Conservation (phyloP, 139 green algal genomes). For the Tetradesmus obliquus region DNA sequence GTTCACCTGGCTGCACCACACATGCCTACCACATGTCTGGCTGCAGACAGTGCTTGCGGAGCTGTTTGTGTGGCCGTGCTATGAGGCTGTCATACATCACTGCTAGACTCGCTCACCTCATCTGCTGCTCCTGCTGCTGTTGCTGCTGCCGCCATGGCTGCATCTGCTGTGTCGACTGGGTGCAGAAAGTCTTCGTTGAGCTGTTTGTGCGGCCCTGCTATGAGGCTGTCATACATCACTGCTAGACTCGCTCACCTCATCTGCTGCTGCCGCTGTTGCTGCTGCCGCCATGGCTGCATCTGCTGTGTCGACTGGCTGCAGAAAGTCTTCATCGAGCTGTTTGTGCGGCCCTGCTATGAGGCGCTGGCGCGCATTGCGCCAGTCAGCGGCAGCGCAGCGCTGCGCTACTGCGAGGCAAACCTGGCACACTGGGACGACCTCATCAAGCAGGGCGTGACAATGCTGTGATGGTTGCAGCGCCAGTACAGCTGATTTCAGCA, state of each 20-base stretch:
- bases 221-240: not conserved
- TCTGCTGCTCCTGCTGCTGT: not conserved
- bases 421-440: slow-evolving; percentile 26
- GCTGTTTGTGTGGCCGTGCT: slow-evolving; percentile 41
- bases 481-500: not conserved
- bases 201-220: slow-evolving; percentile 42
- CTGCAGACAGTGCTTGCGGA: slow-evolving; percentile 38
- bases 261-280: not conserved
- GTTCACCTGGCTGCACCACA: not conserved
- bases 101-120: not conserved
- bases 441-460: slow-evolving; percentile 13
- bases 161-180: not conserved
- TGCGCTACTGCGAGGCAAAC: slow-evolving; percentile 29
- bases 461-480: not conserved
- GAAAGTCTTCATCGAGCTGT: slow-evolving; percentile 47
- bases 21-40: not conserved
- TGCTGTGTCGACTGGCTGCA: not conserved
- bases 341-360: slow-evolving; percentile 43
- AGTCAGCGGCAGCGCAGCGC: not conserved
- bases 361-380: slow-evolving; percentile 8
- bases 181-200: slow-evolving; percentile 43
- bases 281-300: not conserved
- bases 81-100: not conserved
- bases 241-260: not conserved
- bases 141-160: not conserved